Conservation (phyloP, 768 basidiomycete genomes). For the Strobilomyces confusus region DNA sequence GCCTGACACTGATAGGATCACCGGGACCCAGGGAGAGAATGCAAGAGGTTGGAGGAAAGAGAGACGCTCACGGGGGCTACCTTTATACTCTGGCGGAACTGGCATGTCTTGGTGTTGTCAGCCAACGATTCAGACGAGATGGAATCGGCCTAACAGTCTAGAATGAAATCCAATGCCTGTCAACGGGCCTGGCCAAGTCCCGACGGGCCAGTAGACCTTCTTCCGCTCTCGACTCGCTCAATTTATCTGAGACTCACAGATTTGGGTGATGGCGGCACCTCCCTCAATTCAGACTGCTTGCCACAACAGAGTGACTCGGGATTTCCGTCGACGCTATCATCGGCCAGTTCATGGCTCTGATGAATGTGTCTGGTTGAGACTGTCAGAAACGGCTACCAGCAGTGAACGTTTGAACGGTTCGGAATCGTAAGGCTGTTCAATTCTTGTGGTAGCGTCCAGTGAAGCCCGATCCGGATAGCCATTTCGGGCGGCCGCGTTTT, state of each 20-base stretch:
- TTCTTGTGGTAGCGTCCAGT: too few species aligned
- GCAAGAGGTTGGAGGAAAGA: conserved; percentile 35
- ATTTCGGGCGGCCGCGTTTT: too few species aligned
- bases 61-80: conserved; percentile 1
- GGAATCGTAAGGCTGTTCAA: too few species aligned
- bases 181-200: neutral
- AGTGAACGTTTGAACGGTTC: too few species aligned
- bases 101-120: conserved; percentile 19
- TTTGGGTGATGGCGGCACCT: neutral
- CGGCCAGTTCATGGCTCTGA: neutral
- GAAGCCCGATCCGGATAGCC: too few species aligned
- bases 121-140: conserved; percentile 8
- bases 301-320: neutral
- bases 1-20: conserved; percentile 37
- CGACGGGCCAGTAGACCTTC: neutral
- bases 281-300: neutral
- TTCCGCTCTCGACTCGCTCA: too few species aligned
- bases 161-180: conserved; percentile 1
- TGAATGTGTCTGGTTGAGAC: too few species aligned
- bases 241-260: neutral
- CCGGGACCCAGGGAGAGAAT: conserved; percentile 48
- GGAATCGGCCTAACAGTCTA: conserved; percentile 10
- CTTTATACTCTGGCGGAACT: conserved; percentile 18
- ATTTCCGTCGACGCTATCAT: neutral
- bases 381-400: too few species aligned